These are phyloP conservation scores for Leucaena leucocephala DNA, from an alignment of 306 rosid genomes.

Conservation along the genomic window DNA sequence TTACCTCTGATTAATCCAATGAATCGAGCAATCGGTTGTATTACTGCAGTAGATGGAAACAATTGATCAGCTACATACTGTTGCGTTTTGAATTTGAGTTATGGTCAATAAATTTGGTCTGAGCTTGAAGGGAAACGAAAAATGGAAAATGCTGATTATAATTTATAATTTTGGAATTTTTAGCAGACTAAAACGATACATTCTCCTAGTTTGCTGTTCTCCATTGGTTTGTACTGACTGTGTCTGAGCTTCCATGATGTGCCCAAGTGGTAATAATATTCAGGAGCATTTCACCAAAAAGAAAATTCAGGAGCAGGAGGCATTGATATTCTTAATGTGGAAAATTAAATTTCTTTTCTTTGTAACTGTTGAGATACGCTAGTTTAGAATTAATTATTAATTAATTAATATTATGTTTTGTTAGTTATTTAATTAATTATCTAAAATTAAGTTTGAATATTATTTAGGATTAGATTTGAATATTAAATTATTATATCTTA, in stretches of 20 bases:
- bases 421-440: too few species aligned
- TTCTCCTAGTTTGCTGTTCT: not conserved
- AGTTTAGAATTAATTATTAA: too few species aligned
- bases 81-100: not conserved
- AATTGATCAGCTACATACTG: not conserved
- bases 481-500: too few species aligned
- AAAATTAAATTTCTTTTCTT: slow-evolving; percentile 1
- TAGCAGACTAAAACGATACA: slow-evolving; percentile 6
- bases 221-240: not conserved
- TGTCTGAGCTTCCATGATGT: slow-evolving; percentile 13
- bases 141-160: not conserved
- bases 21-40: not conserved
- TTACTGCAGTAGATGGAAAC: not conserved
- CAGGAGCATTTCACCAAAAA: not conserved
- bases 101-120: not conserved
- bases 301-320: slow-evolving; percentile 8
- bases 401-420: too few species aligned
- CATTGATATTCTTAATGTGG: slow-evolving; percentile 13
- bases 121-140: not conserved
- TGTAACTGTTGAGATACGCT: too few species aligned
- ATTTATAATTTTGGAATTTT: not conserved
- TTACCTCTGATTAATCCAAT: not conserved
- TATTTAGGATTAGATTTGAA: too few species aligned
- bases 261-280: slow-evolving; percentile 1
- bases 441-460: too few species aligned